Conservation (phyloP, 768 basidiomycete genomes). For the Exsudoporus frostii region DNA sequence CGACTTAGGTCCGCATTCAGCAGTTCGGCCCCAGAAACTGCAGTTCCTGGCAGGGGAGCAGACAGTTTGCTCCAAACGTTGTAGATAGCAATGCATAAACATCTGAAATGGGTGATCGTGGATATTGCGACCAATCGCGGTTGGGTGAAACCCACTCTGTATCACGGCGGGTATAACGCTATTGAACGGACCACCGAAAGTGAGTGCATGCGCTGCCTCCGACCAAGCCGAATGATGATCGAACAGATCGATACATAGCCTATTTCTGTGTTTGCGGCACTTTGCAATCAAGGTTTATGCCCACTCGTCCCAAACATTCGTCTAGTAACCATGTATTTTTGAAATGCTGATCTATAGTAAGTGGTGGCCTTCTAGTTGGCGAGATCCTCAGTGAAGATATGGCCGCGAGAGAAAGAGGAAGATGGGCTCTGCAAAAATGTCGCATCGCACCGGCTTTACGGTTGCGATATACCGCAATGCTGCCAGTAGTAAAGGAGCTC, state of each 20-base stretch:
- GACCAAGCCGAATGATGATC: neutral
- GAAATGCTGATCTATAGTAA: neutral
- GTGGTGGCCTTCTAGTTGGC: conserved; percentile 13
- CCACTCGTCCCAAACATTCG: conserved; percentile 12
- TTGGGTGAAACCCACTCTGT: conserved; percentile 48
- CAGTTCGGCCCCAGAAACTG: conserved; percentile 18
- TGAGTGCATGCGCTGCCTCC: conserved; percentile 20
- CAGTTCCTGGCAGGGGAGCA: conserved; percentile 35
- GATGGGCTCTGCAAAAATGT: conserved; percentile 16
- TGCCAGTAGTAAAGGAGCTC: conserved; percentile 10
- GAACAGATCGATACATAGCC: conserved; percentile 9
- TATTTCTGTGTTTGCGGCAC: conserved; percentile 42
- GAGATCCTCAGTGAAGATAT: conserved; percentile 11
- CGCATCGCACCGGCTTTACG: conserved; percentile 7
- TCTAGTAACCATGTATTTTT: neutral
- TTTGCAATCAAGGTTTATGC: conserved; percentile 40
- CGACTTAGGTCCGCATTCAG: neutral
- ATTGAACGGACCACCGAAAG: conserved; percentile 39
- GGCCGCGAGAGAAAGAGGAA: conserved; percentile 3
- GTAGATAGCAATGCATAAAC: neutral
- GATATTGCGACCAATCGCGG: conserved; percentile 40
- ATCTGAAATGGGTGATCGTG: conserved; percentile 35
- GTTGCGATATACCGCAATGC: conserved; percentile 9
- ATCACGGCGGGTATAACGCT: conserved; percentile 49
- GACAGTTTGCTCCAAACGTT: neutral